Conservation (phyloP, 768 basidiomycete species). For the Coprinopsis marcescibilis region DNA sequence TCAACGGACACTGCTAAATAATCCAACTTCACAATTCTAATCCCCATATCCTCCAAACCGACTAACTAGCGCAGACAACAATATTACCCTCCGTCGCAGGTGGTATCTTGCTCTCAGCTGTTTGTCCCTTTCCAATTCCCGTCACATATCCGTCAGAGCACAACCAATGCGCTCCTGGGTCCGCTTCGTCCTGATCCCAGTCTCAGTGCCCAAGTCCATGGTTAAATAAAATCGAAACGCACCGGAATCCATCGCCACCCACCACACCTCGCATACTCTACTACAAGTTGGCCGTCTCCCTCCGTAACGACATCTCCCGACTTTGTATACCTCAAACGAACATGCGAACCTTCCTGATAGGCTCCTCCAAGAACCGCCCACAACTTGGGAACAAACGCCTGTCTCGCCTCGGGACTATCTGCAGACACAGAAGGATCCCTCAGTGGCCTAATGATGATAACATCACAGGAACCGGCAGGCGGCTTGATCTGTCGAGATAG, state of each 20-base stretch:
- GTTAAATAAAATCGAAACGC: conserved; percentile 22
- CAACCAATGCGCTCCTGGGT: conserved; percentile 60
- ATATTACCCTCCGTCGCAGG: neutral
- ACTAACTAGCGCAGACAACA: neutral
- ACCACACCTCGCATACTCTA: conserved; percentile 74
- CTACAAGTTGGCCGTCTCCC: conserved; percentile 47
- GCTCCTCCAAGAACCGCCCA: conserved; percentile 56
- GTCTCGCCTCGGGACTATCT: conserved; percentile 39
- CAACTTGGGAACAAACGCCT: conserved; percentile 46
- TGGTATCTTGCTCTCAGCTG: conserved; percentile 26
- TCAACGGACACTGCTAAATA: neutral
- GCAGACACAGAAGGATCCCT: conserved; percentile 43
- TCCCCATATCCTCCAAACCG: conserved; percentile 3
- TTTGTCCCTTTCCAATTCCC: conserved; percentile 55
- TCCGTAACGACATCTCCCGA: conserved; percentile 35
- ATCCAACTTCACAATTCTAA: neutral
- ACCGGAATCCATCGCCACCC: conserved; percentile 90
- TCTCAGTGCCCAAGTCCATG: neutral
- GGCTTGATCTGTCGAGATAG: conserved; percentile 43
- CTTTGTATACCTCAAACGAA: conserved; percentile 50
- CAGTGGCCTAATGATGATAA: conserved; percentile 71
- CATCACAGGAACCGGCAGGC: conserved; percentile 50
- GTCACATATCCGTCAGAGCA: conserved; percentile 78
- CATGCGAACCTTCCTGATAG: conserved; percentile 73
- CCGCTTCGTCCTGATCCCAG: conserved; percentile 44